Evolutionary conservation across 257 asterid species (phyloP), one percentile per base, ranked within the genome.

Genomic region (Jasminum sambac): DNA sequence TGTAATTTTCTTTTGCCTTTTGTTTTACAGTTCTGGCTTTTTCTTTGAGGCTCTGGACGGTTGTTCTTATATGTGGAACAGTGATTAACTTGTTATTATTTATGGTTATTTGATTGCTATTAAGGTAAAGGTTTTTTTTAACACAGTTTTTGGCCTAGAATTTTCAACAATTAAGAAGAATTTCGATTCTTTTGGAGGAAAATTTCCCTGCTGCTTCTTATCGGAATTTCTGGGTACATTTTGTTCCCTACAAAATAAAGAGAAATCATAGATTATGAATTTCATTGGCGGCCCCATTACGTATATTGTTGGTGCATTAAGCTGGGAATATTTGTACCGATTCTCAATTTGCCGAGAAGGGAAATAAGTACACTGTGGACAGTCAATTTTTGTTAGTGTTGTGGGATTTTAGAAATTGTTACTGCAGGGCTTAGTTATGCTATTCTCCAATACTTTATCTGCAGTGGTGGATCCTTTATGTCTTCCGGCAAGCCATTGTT

Each of bases 401-500:
- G 64, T 66, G 36, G 69, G 82, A 57, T 72, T 70, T 67, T 40
- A 36, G 65, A 64, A 68, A 23, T 67, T 78, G 70, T 64, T 66
- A 30, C 39, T 34, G 55, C 65, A 63, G 71, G 80, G 71, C 25
- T 74, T 71, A 68, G 70, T 71, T 65, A 70, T 84, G 83, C 67
- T 77, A 67, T 72, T 74, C 72, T 63, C 83, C 81, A 75, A 84
- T 87, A 86, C 70, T 81, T 78, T 73, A 42, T 42, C 70, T 63
- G 58, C 50, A 67, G 80, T 73, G 78, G 80, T 75, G 82, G 81
- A 43, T 75, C 72, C 74, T 85, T 71, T 85, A 89, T 91, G 99
- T 85, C 89, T 79, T 86, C 95, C 69, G 88, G 81, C 80, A 84
- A 86, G 80, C 95, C 91, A n/a, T 80, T 89, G 86, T 82, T 89